phyloP scores from a whole-genome alignment of 2,329 filamentous ascomycete genomes.

The Didymella glomerata region DNA sequence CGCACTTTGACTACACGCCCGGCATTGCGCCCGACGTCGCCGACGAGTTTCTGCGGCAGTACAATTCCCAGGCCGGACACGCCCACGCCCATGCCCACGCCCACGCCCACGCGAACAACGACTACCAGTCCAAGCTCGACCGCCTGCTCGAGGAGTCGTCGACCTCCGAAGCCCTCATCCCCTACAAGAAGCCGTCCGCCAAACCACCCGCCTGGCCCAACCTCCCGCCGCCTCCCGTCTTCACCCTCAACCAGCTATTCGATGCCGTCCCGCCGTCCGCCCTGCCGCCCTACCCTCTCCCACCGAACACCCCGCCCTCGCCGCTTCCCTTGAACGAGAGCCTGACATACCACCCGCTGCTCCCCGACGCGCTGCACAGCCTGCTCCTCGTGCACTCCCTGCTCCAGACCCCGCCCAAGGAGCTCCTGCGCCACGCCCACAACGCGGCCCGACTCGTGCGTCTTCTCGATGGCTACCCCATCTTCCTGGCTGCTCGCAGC shows the following conservation, averaged over 20 bases:
- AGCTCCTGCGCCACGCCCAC: slow-evolving; percentile 79
- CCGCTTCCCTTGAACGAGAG: slow-evolving; percentile 64
- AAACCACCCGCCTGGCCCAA: slow-evolving; percentile 52
- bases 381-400: slow-evolving; percentile 81
- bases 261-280: slow-evolving; percentile 70
- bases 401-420: slow-evolving; percentile 78
- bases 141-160: slow-evolving; percentile 41
- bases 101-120: not conserved
- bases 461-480: slow-evolving; percentile 79
- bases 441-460: slow-evolving; percentile 80
- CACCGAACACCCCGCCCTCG: slow-evolving; percentile 38
- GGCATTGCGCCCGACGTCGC: slow-evolving; percentile 68
- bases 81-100: not conserved
- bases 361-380: slow-evolving; percentile 80
- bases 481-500: slow-evolving; percentile 76
- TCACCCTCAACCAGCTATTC: slow-evolving; percentile 73
- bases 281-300: slow-evolving; percentile 71
- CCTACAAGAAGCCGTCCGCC: slow-evolving; percentile 43
- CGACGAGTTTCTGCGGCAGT: slow-evolving; percentile 59
- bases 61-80: slow-evolving; percentile 23
- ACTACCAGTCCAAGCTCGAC: slow-evolving; percentile 25
- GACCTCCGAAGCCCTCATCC: slow-evolving; percentile 56
- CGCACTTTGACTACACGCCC: slow-evolving; percentile 80
- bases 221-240: slow-evolving; percentile 60
- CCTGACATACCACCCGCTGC: slow-evolving; percentile 81